Evolutionary conservation across 192 early-diverging fungal species (phyloP).

Genomic region (Podila epicladia): DNA sequence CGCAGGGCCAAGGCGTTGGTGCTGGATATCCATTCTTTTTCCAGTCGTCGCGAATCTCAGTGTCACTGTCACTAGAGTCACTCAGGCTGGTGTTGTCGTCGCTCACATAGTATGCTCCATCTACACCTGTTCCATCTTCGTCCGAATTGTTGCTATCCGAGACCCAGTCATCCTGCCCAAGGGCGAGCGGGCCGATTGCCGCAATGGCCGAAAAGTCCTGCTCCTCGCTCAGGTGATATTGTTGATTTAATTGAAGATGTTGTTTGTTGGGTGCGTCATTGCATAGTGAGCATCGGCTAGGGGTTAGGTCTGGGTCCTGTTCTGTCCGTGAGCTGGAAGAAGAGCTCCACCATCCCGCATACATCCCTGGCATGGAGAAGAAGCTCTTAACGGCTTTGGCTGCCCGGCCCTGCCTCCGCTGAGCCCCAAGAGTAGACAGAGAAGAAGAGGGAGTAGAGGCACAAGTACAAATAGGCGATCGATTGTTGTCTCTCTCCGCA

Average conservation of each 20-base stretch:
- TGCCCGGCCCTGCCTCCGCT: not conserved
- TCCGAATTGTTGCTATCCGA: conserved; percentile 6
- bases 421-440: not conserved
- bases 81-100: too few species aligned
- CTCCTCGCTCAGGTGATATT: not conserved
- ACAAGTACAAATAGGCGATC: not conserved
- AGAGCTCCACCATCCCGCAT: not conserved
- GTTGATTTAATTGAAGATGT: not conserved
- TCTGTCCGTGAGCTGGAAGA: not conserved
- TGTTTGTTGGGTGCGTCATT: not conserved
- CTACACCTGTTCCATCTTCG: not conserved
- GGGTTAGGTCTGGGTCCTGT: not conserved
- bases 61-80: not conserved
- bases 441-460: not conserved
- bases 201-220: not conserved
- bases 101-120: too few species aligned
- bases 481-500: not conserved
- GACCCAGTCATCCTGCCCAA: not conserved
- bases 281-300: not conserved
- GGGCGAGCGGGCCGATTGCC: not conserved
- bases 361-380: conserved; percentile 3
- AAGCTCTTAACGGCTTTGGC: not conserved
- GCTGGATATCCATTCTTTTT: not conserved
- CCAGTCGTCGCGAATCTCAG: not conserved
- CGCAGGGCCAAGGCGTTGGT: not conserved